These are phyloP conservation scores for Seiridium cupressi DNA, from an alignment of 2,329 filamentous ascomycete genomes.

Conservation along the genomic window DNA sequence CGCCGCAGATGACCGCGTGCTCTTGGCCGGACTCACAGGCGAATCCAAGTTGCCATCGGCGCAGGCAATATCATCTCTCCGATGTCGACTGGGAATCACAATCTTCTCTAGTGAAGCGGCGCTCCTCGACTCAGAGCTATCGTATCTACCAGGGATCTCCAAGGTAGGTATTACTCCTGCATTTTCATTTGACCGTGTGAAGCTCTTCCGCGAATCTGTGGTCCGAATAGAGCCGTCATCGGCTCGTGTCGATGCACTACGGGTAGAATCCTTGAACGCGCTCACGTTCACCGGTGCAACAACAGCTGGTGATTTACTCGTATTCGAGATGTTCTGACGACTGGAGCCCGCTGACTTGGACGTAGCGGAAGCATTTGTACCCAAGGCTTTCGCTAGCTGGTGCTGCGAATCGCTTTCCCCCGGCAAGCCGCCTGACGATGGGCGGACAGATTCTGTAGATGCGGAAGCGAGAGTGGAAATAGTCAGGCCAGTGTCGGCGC, in stretches of 20 bases:
- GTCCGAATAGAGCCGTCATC: slow-evolving; percentile 42
- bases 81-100: slow-evolving; percentile 23
- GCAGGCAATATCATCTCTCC: slow-evolving; percentile 42
- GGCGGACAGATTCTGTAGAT: slow-evolving; percentile 23
- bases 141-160: slow-evolving; percentile 36
- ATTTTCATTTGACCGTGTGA: slow-evolving; percentile 39
- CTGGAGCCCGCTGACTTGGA: slow-evolving; percentile 41
- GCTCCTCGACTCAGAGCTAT: slow-evolving; percentile 26
- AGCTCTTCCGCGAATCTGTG: slow-evolving; percentile 34
- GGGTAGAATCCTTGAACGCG: slow-evolving; percentile 44
- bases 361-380: slow-evolving; percentile 36
- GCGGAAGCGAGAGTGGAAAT: slow-evolving; percentile 31
- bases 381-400: slow-evolving; percentile 43
- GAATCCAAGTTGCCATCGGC: slow-evolving; percentile 44
- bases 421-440: slow-evolving; percentile 32
- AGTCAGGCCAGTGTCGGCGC: slow-evolving; percentile 36
- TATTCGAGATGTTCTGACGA: slow-evolving; percentile 28
- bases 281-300: slow-evolving; percentile 49
- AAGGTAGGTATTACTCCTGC: slow-evolving; percentile 32
- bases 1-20: slow-evolving; percentile 19
- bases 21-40: slow-evolving; percentile 42
- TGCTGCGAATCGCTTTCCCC: slow-evolving; percentile 40
- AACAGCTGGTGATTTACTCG: slow-evolving; percentile 37
- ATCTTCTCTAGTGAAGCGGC: slow-evolving; percentile 27
- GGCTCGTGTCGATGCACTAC: slow-evolving; percentile 34